Percentiles rank a stretch among this genome's conserved stretches.
phyloP scores from a whole-genome alignment of 257 asterid genomes.

The Misopates orontium region DNA sequence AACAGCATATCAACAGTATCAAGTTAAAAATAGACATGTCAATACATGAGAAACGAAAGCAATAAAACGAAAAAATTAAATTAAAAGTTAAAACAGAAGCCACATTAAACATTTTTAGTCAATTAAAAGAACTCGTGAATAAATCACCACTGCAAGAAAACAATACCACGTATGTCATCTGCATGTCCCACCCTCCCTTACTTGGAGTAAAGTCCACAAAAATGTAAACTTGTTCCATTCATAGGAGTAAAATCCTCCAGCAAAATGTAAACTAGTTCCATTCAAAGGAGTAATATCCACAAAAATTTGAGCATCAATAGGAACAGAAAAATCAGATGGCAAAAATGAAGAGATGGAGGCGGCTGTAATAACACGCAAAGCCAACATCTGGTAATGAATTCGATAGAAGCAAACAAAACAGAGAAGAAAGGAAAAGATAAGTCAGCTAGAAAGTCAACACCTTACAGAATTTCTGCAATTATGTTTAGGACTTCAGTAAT shows the following conservation, averaged over 20 bases:
- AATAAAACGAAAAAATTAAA: background rate
- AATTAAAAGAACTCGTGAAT: constrained; percentile 5
- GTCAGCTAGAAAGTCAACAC: too few relatives aligned
- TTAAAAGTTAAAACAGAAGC: constrained; percentile 13
- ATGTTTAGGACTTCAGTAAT: too few relatives aligned
- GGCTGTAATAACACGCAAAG: constrained; percentile 13
- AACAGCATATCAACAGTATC: constrained; percentile 25
- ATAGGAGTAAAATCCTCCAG: constrained; percentile 5
- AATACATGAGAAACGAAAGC: constrained; percentile 21
- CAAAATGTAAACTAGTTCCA: constrained; percentile 12
- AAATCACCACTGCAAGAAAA: constrained; percentile 23
- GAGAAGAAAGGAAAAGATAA: background rate
- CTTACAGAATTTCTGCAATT: too few relatives aligned
- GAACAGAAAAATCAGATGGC: background rate
- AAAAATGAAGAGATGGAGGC: background rate
- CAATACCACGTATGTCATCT: constrained; percentile 2
- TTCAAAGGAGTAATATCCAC: constrained; percentile 1
- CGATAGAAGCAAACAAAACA: background rate
- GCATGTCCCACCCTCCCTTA: constrained; percentile 16
- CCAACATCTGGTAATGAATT: constrained; percentile 6
- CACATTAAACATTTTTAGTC: constrained; percentile 14
- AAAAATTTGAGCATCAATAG: background rate
- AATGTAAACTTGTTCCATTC: constrained; percentile 7
- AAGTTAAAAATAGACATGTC: constrained; percentile 12
- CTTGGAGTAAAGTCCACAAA: constrained; percentile 15